Evolutionary conservation across 371 early-diverging fungal genomes (phyloP).

Genomic region (Polyrhizophydium stewartii): DNA sequence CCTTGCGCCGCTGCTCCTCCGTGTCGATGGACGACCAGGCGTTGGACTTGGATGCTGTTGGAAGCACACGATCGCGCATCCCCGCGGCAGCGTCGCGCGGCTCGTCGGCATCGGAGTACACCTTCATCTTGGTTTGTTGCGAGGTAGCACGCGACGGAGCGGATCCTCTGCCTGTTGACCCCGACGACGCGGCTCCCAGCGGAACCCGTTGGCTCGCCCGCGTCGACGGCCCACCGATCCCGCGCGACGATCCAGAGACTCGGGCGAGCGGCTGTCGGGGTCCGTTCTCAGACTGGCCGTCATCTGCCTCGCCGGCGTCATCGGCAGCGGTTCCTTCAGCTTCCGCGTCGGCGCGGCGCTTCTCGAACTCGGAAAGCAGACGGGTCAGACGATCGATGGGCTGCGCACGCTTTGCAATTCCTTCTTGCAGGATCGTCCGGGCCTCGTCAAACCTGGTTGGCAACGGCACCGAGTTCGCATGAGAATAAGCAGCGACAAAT

Average conservation of each 20-base stretch:
- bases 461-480: too few species aligned
- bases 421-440: conserved; percentile 41
- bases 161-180: too few species aligned
- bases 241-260: too few species aligned
- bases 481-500: too few species aligned
- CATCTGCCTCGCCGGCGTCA: too few species aligned
- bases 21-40: conserved; percentile 30
- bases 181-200: too few species aligned
- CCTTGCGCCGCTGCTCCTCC: conserved; percentile 29
- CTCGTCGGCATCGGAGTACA: conserved; percentile 17
- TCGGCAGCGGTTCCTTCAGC: too few species aligned
- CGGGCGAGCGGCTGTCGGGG: too few species aligned
- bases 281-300: too few species aligned
- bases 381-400: conserved; percentile 48
- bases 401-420: conserved; percentile 50
- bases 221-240: too few species aligned
- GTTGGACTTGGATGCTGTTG: conserved; percentile 7
- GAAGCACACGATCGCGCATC: conserved; percentile 7
- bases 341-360: background rate
- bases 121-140: conserved; percentile 4
- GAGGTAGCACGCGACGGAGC: too few species aligned
- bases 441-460: conserved; percentile 57
- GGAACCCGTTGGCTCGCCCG: too few species aligned
- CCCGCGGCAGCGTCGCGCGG: conserved; percentile 9
- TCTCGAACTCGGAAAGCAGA: conserved; percentile 45